These are phyloP conservation scores for Colletotrichum sp. DNA, from an alignment of 2,329 filamentous ascomycete genomes.

Conservation along the genomic window DNA sequence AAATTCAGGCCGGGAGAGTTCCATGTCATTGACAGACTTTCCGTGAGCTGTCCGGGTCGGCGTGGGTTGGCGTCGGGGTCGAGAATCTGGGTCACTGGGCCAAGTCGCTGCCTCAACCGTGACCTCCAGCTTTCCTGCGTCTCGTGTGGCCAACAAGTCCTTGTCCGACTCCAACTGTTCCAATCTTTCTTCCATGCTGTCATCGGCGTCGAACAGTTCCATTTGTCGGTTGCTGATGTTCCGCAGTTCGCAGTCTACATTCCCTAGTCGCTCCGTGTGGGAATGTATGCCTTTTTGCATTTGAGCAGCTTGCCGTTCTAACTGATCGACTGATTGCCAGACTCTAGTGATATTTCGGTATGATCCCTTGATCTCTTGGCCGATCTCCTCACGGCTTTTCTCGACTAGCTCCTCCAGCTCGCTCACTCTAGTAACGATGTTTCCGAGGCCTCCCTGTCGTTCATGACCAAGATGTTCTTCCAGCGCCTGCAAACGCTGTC, in stretches of 20 bases:
- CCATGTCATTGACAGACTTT: neutral
- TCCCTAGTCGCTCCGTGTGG: conserved; percentile 45
- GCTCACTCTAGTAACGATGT: conserved; percentile 50
- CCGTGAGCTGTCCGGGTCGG: neutral
- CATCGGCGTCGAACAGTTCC: conserved; percentile 54
- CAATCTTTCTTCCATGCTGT: conserved; percentile 60
- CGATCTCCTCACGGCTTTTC: conserved; percentile 54
- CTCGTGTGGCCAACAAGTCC: neutral
- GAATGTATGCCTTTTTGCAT: conserved; percentile 41
- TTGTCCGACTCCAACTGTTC: conserved; percentile 51
- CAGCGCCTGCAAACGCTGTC: conserved; percentile 48
- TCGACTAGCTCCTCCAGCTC: conserved; percentile 61
- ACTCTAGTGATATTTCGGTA: conserved; percentile 60
- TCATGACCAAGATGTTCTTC: conserved; percentile 47
- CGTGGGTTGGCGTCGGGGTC: neutral
- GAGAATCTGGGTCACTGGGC: neutral
- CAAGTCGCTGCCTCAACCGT: neutral
- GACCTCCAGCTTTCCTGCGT: neutral
- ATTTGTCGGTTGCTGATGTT: conserved; percentile 53
- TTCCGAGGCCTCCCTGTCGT: conserved; percentile 40
- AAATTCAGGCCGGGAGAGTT: too few relatives aligned
- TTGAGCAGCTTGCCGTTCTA: conserved; percentile 42
- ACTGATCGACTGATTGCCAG: conserved; percentile 56
- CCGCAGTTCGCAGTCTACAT: conserved; percentile 46
- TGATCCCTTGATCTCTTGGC: conserved; percentile 57